phyloP scores from a whole-genome alignment of 176 grass and related monocot species.

The Carex cristatella region DNA sequence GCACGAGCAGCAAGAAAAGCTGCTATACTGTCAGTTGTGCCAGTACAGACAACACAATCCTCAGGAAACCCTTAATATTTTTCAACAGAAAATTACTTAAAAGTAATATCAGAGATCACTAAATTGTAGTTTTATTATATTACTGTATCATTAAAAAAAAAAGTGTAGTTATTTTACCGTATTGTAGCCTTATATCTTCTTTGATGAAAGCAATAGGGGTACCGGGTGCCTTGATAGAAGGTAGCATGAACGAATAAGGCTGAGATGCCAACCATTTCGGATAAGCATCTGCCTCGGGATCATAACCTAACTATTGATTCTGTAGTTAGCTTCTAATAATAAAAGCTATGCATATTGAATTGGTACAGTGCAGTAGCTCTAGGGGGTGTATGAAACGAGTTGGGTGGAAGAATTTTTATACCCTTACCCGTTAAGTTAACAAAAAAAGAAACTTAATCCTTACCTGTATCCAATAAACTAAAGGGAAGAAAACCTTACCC shows the following conservation, averaged over 20 bases:
- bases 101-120: conserved; percentile 34
- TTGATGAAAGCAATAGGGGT: conserved; percentile 43
- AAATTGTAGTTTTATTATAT: conserved; percentile 29
- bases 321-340: not conserved
- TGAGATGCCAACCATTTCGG: conserved; percentile 65
- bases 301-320: conserved; percentile 52
- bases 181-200: conserved; percentile 45
- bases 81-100: not conserved
- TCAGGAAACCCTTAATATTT: conserved; percentile 40
- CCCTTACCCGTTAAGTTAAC: too few species aligned
- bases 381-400: too few species aligned
- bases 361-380: not conserved
- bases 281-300: conserved; percentile 57
- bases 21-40: conserved; percentile 78
- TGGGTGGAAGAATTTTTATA: too few species aligned
- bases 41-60: conserved; percentile 49
- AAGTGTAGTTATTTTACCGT: conserved; percentile 37
- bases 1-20: conserved; percentile 66
- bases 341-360: not conserved
- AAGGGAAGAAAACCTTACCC: too few species aligned
- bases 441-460: too few species aligned
- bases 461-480: too few species aligned
- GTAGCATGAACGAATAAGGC: conserved; percentile 50
- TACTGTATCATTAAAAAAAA: not conserved
- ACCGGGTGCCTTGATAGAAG: conserved; percentile 52